phyloP scores from a whole-genome alignment of 2,329 filamentous ascomycete genomes.

The Diaporthe sp. region DNA sequence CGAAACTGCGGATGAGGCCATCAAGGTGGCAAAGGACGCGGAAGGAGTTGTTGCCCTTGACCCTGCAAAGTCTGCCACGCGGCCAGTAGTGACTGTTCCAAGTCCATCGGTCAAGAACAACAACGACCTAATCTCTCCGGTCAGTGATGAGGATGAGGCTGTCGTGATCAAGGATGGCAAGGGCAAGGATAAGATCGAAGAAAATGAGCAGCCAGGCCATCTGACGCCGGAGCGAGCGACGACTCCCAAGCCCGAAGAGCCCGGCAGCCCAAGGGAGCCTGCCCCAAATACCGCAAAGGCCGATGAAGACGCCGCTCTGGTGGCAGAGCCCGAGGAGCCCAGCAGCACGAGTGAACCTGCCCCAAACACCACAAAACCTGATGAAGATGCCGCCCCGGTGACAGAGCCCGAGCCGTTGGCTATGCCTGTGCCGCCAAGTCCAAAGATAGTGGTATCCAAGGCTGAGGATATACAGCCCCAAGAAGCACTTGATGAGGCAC shows the following conservation, averaged over 20 bases:
- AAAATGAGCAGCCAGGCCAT: constrained; percentile 27
- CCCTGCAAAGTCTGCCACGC: constrained; percentile 41
- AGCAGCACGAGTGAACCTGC: constrained; percentile 29
- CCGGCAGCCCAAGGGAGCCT: constrained; percentile 27
- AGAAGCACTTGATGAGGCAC: constrained; percentile 22
- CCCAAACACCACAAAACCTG: constrained; percentile 26
- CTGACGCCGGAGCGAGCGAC: constrained; percentile 32
- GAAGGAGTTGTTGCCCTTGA: constrained; percentile 47
- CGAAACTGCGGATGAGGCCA: constrained; percentile 42
- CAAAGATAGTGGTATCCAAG: constrained; percentile 28
- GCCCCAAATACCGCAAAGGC: constrained; percentile 28
- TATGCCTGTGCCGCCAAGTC: constrained; percentile 13
- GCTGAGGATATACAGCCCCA: constrained; percentile 23
- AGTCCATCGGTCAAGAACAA: constrained; percentile 37
- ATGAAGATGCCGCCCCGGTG: background rate
- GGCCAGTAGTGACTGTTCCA: constrained; percentile 36
- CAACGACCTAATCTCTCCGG: constrained; percentile 42
- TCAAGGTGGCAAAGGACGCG: constrained; percentile 38
- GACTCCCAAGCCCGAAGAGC: constrained; percentile 19
- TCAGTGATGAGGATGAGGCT: constrained; percentile 57
- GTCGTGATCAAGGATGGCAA: constrained; percentile 49
- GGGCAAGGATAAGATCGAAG: constrained; percentile 29
- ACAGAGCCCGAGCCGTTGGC: background rate
- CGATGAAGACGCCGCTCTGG: background rate
- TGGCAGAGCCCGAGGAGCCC: constrained; percentile 1